Conservation (phyloP, 208 protist genomes). For the Trypanosoma avium region DNA sequence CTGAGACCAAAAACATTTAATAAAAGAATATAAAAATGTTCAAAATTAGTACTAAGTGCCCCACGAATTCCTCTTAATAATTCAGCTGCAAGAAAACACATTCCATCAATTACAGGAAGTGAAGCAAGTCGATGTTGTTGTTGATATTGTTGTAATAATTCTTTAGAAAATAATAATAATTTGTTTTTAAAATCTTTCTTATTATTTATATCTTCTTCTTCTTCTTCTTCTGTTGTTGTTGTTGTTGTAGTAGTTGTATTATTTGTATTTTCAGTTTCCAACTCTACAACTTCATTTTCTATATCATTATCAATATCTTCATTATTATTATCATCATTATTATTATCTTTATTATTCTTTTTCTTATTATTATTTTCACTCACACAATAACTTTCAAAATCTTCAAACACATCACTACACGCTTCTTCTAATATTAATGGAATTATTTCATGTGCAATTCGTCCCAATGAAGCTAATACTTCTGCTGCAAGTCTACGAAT, state of each 20-base stretch:
- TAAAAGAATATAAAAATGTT: constrained; percentile 57
- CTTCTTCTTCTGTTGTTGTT: neutral
- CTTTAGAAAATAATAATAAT: too few relatives aligned
- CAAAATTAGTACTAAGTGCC: constrained; percentile 77
- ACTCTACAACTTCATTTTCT: constrained; percentile 4
- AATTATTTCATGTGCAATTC: constrained; percentile 46
- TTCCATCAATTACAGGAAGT: constrained; percentile 67
- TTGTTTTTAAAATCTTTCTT: neutral
- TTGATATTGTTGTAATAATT: constrained; percentile 40
- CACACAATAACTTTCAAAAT: constrained; percentile 37
- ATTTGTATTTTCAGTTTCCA: constrained; percentile 7
- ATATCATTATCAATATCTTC: neutral
- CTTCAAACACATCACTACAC: constrained; percentile 41
- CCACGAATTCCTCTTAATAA: constrained; percentile 83
- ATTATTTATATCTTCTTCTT: neutral
- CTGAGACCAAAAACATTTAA: constrained; percentile 41
- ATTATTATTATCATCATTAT: constrained; percentile 14
- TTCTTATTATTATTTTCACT: neutral
- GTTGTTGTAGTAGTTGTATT: constrained; percentile 8
- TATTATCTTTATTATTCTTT: constrained; percentile 12
- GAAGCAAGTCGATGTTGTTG: constrained; percentile 35
- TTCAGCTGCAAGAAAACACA: constrained; percentile 64
- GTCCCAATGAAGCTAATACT: constrained; percentile 72
- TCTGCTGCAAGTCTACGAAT: constrained; percentile 83
- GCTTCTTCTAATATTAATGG: constrained; percentile 60